These are phyloP conservation scores for Apiospora marii DNA, from an alignment of 2,329 filamentous ascomycete species.

Conservation along the genomic window DNA sequence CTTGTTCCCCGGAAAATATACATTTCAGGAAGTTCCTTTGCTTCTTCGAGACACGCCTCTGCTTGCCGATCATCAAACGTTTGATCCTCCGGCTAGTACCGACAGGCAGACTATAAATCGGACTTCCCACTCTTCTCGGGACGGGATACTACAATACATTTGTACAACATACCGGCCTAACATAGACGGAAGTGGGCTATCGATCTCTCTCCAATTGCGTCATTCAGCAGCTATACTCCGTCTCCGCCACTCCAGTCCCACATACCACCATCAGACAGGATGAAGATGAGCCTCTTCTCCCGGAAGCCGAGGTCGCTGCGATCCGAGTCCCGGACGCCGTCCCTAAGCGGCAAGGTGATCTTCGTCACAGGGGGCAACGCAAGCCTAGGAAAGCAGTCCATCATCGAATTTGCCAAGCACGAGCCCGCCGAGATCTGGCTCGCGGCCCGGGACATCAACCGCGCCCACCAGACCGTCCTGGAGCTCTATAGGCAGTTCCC, in stretches of 20 bases:
- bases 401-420: conserved; percentile 20
- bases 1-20: background rate
- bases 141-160: background rate
- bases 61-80: background rate
- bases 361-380: conserved; percentile 12
- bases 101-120: background rate
- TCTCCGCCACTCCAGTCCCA: background rate
- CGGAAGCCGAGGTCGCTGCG: background rate
- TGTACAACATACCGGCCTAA: background rate
- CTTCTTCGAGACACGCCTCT: background rate
- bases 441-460: background rate
- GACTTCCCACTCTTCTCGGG: background rate
- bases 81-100: background rate
- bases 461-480: background rate
- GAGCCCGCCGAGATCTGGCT: conserved; percentile 11
- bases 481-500: conserved; percentile 31
- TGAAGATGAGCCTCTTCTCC: background rate
- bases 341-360: background rate
- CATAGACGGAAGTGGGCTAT: background rate
- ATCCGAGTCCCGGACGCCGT: background rate
- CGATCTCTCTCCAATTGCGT: background rate
- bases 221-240: background rate
- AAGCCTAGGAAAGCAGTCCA: background rate
- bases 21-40: background rate
- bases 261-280: background rate